A percentile compares a stretch with the other conserved stretches of the same genome.
These are phyloP conservation scores for Mortierella sp. DNA, from an alignment of 371 early-diverging fungal genomes.

Conservation along the genomic window DNA sequence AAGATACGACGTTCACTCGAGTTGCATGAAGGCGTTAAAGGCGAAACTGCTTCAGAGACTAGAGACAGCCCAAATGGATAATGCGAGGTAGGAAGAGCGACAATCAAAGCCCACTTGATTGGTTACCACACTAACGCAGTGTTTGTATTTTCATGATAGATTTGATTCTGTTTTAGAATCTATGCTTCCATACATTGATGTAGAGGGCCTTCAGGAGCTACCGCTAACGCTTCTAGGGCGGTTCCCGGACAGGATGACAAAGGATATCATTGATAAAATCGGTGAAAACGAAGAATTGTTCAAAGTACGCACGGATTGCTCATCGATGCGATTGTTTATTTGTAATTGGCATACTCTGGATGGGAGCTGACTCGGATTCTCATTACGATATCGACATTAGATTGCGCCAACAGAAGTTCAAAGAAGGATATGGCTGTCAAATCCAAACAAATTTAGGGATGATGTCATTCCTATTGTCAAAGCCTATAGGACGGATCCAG, in stretches of 20 bases:
- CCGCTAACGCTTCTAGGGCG: conserved; percentile 73
- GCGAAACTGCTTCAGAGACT: conserved; percentile 53
- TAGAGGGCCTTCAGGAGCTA: conserved; percentile 70
- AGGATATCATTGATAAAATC: conserved; percentile 64
- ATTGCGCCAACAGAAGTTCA: conserved; percentile 55
- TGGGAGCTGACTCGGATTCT: neutral
- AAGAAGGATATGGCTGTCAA: conserved; percentile 61
- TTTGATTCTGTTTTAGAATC: conserved; percentile 63
- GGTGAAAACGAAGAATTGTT: conserved; percentile 63
- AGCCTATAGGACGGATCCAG: conserved; percentile 62
- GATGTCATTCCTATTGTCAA: conserved; percentile 58
- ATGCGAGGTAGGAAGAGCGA: conserved; percentile 58
- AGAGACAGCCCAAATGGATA: conserved; percentile 59
- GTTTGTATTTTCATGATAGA: conserved; percentile 32
- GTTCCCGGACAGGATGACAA: conserved; percentile 64
- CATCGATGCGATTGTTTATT: neutral
- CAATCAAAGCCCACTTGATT: neutral
- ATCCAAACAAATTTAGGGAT: conserved; percentile 56
- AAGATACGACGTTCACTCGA: conserved; percentile 66
- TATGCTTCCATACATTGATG: conserved; percentile 68
- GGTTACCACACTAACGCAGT: neutral
- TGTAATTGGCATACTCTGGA: too few relatives aligned
- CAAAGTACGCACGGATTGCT: conserved; percentile 36
- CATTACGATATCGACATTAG: conserved; percentile 7
- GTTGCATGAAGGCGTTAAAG: conserved; percentile 70